Base-by-base conservation (phyloP, 176 grass and related monocot genomes). In the Juncus effusus region DNA sequence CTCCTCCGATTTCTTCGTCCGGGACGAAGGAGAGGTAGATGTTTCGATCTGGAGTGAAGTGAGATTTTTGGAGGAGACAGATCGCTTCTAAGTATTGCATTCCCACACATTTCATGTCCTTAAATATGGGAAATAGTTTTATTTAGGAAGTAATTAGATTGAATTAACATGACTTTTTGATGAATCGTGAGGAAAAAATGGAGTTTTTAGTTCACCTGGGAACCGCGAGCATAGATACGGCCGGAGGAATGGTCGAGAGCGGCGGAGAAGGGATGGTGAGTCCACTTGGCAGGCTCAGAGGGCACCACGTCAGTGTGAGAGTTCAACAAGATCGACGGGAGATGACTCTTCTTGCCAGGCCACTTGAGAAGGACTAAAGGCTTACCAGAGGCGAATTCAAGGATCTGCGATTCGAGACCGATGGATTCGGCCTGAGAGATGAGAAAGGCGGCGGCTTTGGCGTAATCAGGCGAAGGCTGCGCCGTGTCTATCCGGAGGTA, bases 61-160 rank as follows among this genome's bases (percentile, higher is more conserved):
- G 82, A 6, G 54, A 66, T 45, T 73, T 37, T 62, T 63, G 74
- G 16, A 97, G 85, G 63, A 49, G 77, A 3, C 75, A 82, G n/a
- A 97, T 69, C n/a, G 93, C 93, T 74, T 97, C 93, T 44, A 97
- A 80, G 64, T 97, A 97, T 79, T 97, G 93, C 77, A 97, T 86
- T 15, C 93, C 93, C 16, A 97, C 93, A 40, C 93, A 97, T 77
- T 97, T 97, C 93, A 92, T 97, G 66, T 97, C 93, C 88, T 92
- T 47, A 16, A 5, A 15, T 51, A 58, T 7, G 49, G 41, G 11
- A 36, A 65, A n/a, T 7, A 63, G 40, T n/a, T 38, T 11, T 4
- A 35, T 65, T 54, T 40, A 54, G 10, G 28, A 68, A 36, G 39
- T 51, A 16, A 68, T 7, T 3, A 40, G 11, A 64, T 76, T 42